A percentile compares a stretch with the other conserved stretches of the same genome.
Evolutionary conservation across 179 eudicot genomes (phyloP).

Genomic region (Corrigiola litoralis): DNA sequence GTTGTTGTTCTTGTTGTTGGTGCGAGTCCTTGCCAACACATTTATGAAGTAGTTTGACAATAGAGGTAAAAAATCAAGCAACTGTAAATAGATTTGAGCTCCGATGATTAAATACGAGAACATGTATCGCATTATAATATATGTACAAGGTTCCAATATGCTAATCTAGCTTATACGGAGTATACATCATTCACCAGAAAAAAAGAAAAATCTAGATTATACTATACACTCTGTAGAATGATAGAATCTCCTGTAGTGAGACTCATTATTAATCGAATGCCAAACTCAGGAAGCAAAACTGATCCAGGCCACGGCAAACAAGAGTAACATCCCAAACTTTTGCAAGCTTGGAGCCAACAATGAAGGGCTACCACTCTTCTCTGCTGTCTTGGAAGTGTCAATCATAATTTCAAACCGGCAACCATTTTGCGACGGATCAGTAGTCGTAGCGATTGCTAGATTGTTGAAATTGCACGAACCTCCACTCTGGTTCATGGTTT

Average conservation of each 20-base stretch:
- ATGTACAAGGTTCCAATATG: no score
- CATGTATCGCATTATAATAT: no score
- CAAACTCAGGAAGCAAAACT: constrained; percentile 23
- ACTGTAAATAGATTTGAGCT: background rate
- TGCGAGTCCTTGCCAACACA: no score
- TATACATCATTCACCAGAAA: no score
- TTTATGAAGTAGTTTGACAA: no score
- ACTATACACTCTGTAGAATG: background rate
- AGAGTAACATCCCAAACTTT: constrained; percentile 11
- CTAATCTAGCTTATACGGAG: no score
- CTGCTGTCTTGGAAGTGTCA: constrained; percentile 36
- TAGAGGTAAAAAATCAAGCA: no score
- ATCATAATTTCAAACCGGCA: constrained; percentile 75
- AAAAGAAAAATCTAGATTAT: background rate
- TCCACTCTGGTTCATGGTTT: constrained; percentile 60
- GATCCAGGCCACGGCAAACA: constrained; percentile 10
- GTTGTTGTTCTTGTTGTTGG: no score
- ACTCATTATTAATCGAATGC: background rate
- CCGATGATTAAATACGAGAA: no score
- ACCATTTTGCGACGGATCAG: constrained; percentile 58
- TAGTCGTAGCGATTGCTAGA: constrained; percentile 43
- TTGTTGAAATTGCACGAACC: constrained; percentile 57
- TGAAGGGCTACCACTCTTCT: constrained; percentile 17
- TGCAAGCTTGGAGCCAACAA: constrained; percentile 3
- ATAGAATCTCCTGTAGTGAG: background rate